phyloP scores from a whole-genome alignment of 192 early-diverging fungal species.

The Endogone sp. region DNA sequence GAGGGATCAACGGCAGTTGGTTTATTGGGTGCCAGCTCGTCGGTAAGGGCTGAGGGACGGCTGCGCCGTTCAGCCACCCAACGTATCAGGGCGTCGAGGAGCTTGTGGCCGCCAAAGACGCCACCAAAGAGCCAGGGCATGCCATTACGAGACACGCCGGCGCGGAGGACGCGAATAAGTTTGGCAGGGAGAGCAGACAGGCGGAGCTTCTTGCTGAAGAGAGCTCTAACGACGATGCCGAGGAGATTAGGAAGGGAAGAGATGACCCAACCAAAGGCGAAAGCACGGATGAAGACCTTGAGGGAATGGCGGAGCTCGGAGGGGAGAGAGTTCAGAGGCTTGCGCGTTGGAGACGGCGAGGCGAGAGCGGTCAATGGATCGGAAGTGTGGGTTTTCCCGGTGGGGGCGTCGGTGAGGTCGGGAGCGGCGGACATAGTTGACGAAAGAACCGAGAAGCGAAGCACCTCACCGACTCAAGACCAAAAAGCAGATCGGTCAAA shows the following conservation, averaged over 20 bases:
- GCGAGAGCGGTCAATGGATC: background rate
- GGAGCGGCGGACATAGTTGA: too few species aligned
- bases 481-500: too few species aligned
- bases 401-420: background rate
- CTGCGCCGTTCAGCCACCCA: background rate
- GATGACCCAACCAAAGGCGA: slow-evolving; percentile 23
- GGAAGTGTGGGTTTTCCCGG: background rate
- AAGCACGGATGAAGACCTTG: slow-evolving; percentile 18
- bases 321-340: background rate
- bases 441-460: too few species aligned
- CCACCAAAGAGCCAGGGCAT: slow-evolving; percentile 24
- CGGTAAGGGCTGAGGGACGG: background rate
- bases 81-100: slow-evolving; percentile 7
- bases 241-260: slow-evolving; percentile 17
- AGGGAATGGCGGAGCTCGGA: slow-evolving; percentile 12
- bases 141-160: slow-evolving; percentile 21
- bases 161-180: background rate
- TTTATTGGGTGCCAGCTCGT: background rate
- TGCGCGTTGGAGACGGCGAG: too few species aligned
- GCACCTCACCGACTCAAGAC: too few species aligned
- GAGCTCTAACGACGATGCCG: slow-evolving; percentile 11
- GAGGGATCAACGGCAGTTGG: background rate
- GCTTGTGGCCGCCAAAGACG: slow-evolving; percentile 17
- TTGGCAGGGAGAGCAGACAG: slow-evolving; percentile 3
- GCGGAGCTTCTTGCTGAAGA: background rate